phyloP scores from a whole-genome alignment of 179 eudicot species.

The Silene coronaria region DNA sequence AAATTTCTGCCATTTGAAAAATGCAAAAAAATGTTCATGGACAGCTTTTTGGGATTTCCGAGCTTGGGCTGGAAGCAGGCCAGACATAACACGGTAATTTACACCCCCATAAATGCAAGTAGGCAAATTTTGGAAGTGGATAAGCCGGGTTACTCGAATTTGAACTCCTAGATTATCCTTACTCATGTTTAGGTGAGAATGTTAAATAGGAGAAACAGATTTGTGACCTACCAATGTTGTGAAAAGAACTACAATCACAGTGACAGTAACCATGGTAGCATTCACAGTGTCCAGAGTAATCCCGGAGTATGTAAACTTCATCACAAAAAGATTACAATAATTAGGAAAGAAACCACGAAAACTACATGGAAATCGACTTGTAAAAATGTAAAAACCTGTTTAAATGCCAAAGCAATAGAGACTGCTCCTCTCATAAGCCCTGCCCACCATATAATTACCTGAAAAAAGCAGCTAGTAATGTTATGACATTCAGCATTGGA shows the following conservation, averaged over 20 bases:
- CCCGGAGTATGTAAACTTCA: constrained; percentile 85
- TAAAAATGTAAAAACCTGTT: constrained; percentile 50
- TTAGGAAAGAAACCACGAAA: not conserved
- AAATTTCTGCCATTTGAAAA: too few species aligned
- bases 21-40: too few species aligned
- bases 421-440: constrained; percentile 99
- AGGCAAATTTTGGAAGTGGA: too few species aligned
- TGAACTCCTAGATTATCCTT: too few species aligned
- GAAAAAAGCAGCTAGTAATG: not conserved
- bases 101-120: too few species aligned
- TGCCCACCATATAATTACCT: constrained; percentile 98
- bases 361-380: not conserved
- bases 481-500: not conserved
- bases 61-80: too few species aligned
- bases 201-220: not conserved
- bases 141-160: too few species aligned
- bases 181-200: too few species aligned
- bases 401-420: constrained; percentile 92
- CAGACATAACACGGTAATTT: too few species aligned
- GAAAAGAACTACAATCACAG: constrained; percentile 76
- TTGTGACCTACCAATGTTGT: constrained; percentile 56
- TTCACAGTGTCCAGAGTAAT: constrained; percentile 55
- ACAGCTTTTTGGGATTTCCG: too few species aligned
- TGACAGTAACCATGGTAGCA: constrained; percentile 81
- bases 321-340: not conserved